Evolutionary conservation across 108 stramenopile genomes (phyloP).

Genomic region (Fragilaria crotonensis): DNA sequence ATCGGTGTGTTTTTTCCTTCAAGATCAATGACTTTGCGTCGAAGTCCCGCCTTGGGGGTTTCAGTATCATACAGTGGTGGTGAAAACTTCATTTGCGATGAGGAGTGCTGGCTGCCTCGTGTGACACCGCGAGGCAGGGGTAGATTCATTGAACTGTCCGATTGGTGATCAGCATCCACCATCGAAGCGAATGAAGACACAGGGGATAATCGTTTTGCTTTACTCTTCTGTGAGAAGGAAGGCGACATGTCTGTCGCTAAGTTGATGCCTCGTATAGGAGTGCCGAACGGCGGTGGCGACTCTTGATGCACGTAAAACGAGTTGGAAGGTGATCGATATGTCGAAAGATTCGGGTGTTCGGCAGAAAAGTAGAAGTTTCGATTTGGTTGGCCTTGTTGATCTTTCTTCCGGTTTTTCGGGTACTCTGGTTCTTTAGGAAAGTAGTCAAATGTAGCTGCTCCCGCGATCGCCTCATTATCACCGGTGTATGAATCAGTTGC

Average conservation of each 20-base stretch:
- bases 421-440: background rate
- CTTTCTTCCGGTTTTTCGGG: background rate
- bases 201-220: background rate
- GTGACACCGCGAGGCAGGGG: conserved; percentile 1
- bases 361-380: background rate
- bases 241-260: background rate
- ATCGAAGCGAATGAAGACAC: background rate
- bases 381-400: background rate
- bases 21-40: too few relatives aligned
- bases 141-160: background rate
- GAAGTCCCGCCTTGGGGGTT: background rate
- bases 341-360: background rate
- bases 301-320: background rate
- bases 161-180: background rate
- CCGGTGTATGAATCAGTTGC: conserved; percentile 13
- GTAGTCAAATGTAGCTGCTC: background rate
- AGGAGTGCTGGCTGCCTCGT: background rate
- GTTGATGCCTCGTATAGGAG: background rate
- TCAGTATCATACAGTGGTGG: background rate
- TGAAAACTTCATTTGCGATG: background rate
- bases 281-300: background rate
- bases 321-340: background rate
- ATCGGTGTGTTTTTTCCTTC: too few relatives aligned
- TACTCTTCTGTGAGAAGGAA: background rate
- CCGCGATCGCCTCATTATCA: conserved; percentile 3